Evolutionary conservation across 2,329 filamentous ascomycete genomes (phyloP), one percentile per base, ranked within the genome.

Genomic region (Cytospora schulzeri): DNA sequence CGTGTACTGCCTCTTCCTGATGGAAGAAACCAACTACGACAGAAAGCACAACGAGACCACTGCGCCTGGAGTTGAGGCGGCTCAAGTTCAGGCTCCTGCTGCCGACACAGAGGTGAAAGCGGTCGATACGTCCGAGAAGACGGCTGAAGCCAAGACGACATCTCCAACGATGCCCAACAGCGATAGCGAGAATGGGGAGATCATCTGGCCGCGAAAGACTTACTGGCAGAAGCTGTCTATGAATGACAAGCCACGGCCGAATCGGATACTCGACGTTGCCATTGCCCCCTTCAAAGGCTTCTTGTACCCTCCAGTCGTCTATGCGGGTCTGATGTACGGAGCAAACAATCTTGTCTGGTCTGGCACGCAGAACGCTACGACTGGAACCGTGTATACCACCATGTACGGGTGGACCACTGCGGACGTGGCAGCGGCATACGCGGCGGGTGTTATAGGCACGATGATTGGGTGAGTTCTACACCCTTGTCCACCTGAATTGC

Each of bases 11-110:
- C 84, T 85, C 72, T 75, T 86, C 57, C 76, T 85, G 60, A 82
- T 85, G 59, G 83, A 85, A 68, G 84, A 86, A 71, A 83, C 82
- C 3, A 77, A 78, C 31, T 85, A 84, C 67, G 71, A 78, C 48
- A 67, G 66, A n/a, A 60, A 41, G 31, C 52, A 60, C 22, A 26
- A 2, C 17, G 52, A 64, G 15, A 4, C 24, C 11, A 1, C 26
- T 22, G 29, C 33, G n/a, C 2, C 22, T 7, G 26, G 38, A 22
- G 14, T 31, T 15, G 38, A 55, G 51, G 26, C 28, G n/a, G n/a
- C 8, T 41, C 4, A 5, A 3, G 38, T 4, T 1, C 38, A 41
- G 15, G 17, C 6, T 3, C 17, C 15, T n/a, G 4, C 38, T n/a
- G 38, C 15, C 38, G 17, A 19, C 19, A 11, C 38, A 17, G 38